Conservation (phyloP, 2,329 filamentous ascomycete species). For the Rutstroemia sydowiana region DNA sequence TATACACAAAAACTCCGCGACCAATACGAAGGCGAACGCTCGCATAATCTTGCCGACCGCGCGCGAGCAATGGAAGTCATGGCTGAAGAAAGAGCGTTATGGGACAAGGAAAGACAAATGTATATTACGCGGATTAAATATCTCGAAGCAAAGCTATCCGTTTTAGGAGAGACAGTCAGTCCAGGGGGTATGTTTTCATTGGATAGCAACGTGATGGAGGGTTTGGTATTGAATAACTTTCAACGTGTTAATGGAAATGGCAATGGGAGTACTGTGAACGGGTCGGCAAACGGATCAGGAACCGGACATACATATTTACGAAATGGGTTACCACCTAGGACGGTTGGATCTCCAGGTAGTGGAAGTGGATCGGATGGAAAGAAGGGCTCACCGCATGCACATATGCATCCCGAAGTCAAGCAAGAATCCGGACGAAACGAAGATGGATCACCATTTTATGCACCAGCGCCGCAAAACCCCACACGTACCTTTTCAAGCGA, state of each 20-base stretch:
- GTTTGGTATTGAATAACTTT: background rate
- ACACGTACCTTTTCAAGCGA: slow-evolving; percentile 24
- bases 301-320: too few species aligned
- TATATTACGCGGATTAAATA: slow-evolving; percentile 24
- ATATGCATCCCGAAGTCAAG: slow-evolving; percentile 3
- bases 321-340: too few species aligned
- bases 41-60: slow-evolving; percentile 28
- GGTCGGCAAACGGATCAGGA: too few species aligned
- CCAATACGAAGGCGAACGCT: slow-evolving; percentile 28
- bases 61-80: slow-evolving; percentile 27
- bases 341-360: background rate
- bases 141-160: slow-evolving; percentile 20
- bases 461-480: slow-evolving; percentile 28
- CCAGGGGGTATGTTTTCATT: slow-evolving; percentile 3
- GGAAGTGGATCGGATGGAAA: background rate
- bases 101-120: slow-evolving; percentile 26
- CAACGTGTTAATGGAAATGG: too few species aligned
- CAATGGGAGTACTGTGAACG: too few species aligned
- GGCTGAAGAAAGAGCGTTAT: slow-evolving; percentile 29
- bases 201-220: background rate
- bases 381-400: background rate
- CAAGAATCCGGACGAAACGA: slow-evolving; percentile 30
- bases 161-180: slow-evolving; percentile 2
- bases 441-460: slow-evolving; percentile 30
- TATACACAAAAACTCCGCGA: slow-evolving; percentile 26